Percentiles rank a stretch among this genome's conserved stretches.
phyloP scores from a whole-genome alignment of 176 grass and related monocot genomes.

The Aechmea fasciata region DNA sequence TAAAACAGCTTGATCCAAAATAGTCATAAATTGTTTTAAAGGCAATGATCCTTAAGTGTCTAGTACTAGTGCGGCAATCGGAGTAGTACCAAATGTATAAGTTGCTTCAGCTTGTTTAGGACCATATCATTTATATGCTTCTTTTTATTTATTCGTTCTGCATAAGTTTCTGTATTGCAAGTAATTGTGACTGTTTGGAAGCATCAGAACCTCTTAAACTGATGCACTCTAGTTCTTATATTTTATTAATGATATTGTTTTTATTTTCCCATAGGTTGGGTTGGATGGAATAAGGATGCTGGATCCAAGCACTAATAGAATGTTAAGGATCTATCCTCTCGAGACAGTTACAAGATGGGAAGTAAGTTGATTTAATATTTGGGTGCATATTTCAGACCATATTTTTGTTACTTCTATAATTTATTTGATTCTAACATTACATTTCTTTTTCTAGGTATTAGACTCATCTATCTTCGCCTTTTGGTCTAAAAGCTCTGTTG shows the following conservation, averaged over 20 bases:
- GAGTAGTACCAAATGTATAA: no score
- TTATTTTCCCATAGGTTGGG: slow-evolving; percentile 48
- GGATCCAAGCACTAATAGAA: slow-evolving; percentile 80
- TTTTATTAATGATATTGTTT: slow-evolving; percentile 8
- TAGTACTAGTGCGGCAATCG: no score
- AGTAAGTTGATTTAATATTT: slow-evolving; percentile 34
- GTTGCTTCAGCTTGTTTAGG: no score
- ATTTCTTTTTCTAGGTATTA: slow-evolving; percentile 45
- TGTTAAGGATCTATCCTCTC: slow-evolving; percentile 80
- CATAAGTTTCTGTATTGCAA: neutral
- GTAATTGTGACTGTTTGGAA: slow-evolving; percentile 3
- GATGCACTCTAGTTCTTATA: neutral
- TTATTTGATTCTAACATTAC: slow-evolving; percentile 14
- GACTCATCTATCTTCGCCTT: slow-evolving; percentile 93
- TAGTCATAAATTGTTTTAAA: no score
- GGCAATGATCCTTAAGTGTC: no score
- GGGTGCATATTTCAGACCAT: neutral
- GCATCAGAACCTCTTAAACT: neutral
- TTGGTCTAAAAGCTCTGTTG: slow-evolving; percentile 96
- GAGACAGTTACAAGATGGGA: slow-evolving; percentile 95
- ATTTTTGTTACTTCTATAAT: neutral
- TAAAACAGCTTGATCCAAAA: no score
- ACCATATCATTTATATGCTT: no score
- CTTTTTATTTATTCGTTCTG: neutral
- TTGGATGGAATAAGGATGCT: slow-evolving; percentile 99